phyloP scores from a whole-genome alignment of 2,329 filamentous ascomycete species.

The Tolypocladium cylindrosporum region DNA sequence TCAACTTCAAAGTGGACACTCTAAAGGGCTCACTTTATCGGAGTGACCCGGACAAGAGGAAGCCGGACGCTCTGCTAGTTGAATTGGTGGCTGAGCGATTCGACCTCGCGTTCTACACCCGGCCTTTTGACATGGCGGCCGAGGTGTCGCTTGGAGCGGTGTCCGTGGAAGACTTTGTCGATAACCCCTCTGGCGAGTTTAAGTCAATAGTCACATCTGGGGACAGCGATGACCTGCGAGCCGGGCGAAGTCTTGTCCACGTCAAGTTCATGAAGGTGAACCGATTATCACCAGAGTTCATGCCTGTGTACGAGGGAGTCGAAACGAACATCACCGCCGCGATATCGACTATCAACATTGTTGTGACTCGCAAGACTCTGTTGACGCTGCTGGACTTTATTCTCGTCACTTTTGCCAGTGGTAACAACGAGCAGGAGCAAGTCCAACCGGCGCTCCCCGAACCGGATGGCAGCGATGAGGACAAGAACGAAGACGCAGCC shows the following conservation, averaged over 20 bases:
- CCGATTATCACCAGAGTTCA: constrained; percentile 83
- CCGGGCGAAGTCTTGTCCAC: constrained; percentile 72
- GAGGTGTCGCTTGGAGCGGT: constrained; percentile 82
- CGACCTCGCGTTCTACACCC: constrained; percentile 74
- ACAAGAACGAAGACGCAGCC: constrained; percentile 24
- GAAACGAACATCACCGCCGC: constrained; percentile 86
- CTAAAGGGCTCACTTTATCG: constrained; percentile 87
- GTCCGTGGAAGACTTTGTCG: constrained; percentile 89
- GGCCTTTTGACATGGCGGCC: constrained; percentile 86
- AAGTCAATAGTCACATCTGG: constrained; percentile 93
- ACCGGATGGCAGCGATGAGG: constrained; percentile 19
- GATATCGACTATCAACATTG: constrained; percentile 90
- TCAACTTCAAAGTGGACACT: constrained; percentile 92
- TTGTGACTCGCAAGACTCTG: constrained; percentile 87
- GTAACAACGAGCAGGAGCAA: constrained; percentile 33
- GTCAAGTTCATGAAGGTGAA: constrained; percentile 89
- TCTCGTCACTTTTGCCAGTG: constrained; percentile 75
- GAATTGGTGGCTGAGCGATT: constrained; percentile 89
- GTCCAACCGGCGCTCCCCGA: constrained; percentile 25
- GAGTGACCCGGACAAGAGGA: constrained; percentile 68
- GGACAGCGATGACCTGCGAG: constrained; percentile 59
- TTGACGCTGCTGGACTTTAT: constrained; percentile 91
- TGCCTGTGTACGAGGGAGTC: constrained; percentile 82
- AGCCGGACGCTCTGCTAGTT: constrained; percentile 72
- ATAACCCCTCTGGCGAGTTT: constrained; percentile 80